Evolutionary conservation across 2,329 filamentous ascomycete species (phyloP), one percentile per base, ranked within the genome.

Genomic region (Ceratocystis ficicola): DNA sequence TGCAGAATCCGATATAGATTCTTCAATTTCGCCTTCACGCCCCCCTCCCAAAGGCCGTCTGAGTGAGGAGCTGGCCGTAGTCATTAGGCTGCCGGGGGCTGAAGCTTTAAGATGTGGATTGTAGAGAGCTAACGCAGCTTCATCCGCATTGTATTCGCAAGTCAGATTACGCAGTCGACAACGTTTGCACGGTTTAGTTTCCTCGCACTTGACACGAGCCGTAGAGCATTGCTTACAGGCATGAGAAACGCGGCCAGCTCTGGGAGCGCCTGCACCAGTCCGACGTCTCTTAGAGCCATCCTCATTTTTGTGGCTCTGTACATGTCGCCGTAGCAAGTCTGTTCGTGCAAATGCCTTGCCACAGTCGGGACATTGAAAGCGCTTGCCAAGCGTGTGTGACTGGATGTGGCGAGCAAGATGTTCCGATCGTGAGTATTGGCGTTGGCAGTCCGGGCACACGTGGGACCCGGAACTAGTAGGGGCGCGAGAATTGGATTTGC

Each of bases 191-290:
- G 81, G 81, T 72, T 83, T 83, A 25, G 74, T 71, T 66, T 83
- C 81, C 68, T 82, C 80, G 68, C 81, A 83, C 69, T 82, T 83
- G 57, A 83, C 79, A 22, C 81, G 75, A 10, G 81, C 80, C 20
- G 76, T 71, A 2, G 81, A 80, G 68, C 81, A 83, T 8, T 78
- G 73, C 28, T 77, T 76, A 69, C 81, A 83, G 15, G 81, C 81
- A 69, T 82, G 79, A 8, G 77, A 79, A 10, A 83, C 81, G 12
- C 81, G 78, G 22, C 78, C 77, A 1, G 77, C 74, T 17, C 75
- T 77, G 2, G 78, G 77, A 0, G 77, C 77, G 1, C 77, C 72
- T 55, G 76, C 75, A 63, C 77, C 76, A 12, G 79, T 76, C 44
- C 80, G 76, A 44, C 79, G 74, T 69, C 78, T 80, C 69, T 79